Conservation (phyloP, 2,329 filamentous ascomycete genomes). For the Dothiorella sarmentorum region DNA sequence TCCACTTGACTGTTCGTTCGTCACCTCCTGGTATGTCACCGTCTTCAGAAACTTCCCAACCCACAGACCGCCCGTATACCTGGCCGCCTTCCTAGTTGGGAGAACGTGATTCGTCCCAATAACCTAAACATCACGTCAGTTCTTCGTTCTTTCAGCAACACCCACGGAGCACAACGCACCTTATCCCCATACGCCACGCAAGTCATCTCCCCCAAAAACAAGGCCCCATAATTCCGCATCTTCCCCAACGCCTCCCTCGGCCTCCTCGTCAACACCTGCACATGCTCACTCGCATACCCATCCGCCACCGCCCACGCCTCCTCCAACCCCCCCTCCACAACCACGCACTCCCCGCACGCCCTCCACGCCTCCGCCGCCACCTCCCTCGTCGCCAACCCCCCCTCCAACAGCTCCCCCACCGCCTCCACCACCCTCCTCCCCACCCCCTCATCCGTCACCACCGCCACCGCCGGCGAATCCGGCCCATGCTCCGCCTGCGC, state of each 20-base stretch:
- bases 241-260: constrained; percentile 50
- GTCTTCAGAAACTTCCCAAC: constrained; percentile 54
- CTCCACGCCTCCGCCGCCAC: constrained; percentile 16
- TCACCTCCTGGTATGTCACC: constrained; percentile 53
- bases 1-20: constrained; percentile 42
- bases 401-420: constrained; percentile 18
- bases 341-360: constrained; percentile 46
- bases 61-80: constrained; percentile 54
- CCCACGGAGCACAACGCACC: constrained; percentile 27
- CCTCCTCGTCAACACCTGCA: constrained; percentile 48
- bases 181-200: constrained; percentile 56
- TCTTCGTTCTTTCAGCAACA: too few relatives aligned
- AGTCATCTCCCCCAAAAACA: constrained; percentile 52
- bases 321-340: constrained; percentile 43
- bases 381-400: constrained; percentile 16
- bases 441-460: constrained; percentile 43
- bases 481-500: constrained; percentile 53
- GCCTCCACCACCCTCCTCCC: constrained; percentile 13
- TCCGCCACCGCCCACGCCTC: constrained; percentile 47
- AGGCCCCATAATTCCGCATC: constrained; percentile 50
- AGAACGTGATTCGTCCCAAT: constrained; percentile 57
- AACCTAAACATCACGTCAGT: constrained; percentile 34
- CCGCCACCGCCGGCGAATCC: constrained; percentile 50
- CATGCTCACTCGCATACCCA: constrained; percentile 50
- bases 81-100: constrained; percentile 47